These are phyloP conservation scores for Kodamaea ohmeri DNA, from an alignment of 1,139 yeast genomes.

Conservation along the genomic window DNA sequence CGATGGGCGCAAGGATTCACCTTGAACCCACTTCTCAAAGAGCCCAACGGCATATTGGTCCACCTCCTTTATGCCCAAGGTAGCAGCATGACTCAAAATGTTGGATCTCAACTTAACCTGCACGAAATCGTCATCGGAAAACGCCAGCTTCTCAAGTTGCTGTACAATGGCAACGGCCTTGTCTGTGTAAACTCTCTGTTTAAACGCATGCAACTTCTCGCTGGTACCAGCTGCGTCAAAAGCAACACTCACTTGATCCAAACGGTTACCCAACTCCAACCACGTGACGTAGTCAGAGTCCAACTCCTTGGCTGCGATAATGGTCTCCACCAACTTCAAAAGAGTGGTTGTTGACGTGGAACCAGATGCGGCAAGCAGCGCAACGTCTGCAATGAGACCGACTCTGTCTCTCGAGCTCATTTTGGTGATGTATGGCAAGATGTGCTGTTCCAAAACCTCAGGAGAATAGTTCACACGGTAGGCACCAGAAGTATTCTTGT, in stretches of 20 bases:
- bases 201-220: conserved; percentile 41
- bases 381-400: conserved; percentile 64
- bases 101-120: conserved; percentile 51
- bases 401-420: conserved; percentile 60
- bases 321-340: conserved; percentile 40
- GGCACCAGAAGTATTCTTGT: conserved; percentile 61
- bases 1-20: conserved; percentile 49
- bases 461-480: conserved; percentile 66
- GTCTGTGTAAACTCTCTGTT: conserved; percentile 37
- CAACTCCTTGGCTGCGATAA: conserved; percentile 42
- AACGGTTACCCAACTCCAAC: conserved; percentile 52
- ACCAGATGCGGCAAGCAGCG: conserved; percentile 63
- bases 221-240: conserved; percentile 23
- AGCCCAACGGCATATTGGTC: conserved; percentile 43
- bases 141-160: conserved; percentile 21
- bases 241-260: conserved; percentile 48
- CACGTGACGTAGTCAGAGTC: conserved; percentile 61
- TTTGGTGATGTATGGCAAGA: conserved; percentile 42
- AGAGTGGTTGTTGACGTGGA: conserved; percentile 44
- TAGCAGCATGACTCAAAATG: conserved; percentile 52
- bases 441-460: conserved; percentile 40
- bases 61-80: conserved; percentile 47
- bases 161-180: conserved; percentile 30
- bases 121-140: conserved; percentile 39
- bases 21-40: conserved; percentile 37